Conservation (phyloP, 2,329 filamentous ascomycete species). For the Aspergillus ustus region DNA sequence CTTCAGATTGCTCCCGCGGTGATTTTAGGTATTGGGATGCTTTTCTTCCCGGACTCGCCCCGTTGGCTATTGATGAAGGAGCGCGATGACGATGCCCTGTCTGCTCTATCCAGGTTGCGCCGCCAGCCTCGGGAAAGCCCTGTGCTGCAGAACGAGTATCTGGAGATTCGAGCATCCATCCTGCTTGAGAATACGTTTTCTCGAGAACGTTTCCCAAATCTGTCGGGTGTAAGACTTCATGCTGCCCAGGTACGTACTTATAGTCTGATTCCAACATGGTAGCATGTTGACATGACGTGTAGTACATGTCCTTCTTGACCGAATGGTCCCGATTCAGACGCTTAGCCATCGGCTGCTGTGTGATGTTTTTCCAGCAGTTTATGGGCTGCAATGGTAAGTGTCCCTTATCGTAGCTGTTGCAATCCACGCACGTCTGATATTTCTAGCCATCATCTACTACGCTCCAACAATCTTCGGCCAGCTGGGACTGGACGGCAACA, state of each 20-base stretch:
- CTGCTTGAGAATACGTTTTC: constrained; percentile 42
- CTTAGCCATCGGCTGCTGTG: constrained; percentile 44
- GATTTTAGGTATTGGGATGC: constrained; percentile 44
- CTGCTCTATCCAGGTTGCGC: constrained; percentile 54
- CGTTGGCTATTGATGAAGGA: constrained; percentile 53
- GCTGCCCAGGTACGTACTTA: too few relatives aligned
- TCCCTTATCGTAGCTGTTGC: background rate
- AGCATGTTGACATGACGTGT: constrained; percentile 23
- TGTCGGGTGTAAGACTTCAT: constrained; percentile 37
- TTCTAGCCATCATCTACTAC: constrained; percentile 53
- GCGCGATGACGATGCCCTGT: constrained; percentile 55
- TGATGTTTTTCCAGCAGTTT: constrained; percentile 54
- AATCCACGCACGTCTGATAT: background rate
- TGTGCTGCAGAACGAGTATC: constrained; percentile 55
- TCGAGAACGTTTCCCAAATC: constrained; percentile 33
- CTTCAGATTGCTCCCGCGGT: constrained; percentile 52
- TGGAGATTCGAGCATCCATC: constrained; percentile 54
- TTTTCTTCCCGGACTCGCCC: constrained; percentile 61
- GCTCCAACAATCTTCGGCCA: constrained; percentile 53
- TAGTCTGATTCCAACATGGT: too few relatives aligned
- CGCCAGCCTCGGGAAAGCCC: constrained; percentile 39
- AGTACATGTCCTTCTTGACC: constrained; percentile 41
- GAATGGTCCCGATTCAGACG: constrained; percentile 43
- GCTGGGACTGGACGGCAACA: constrained; percentile 47
- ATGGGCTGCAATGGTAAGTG: constrained; percentile 50